phyloP scores from a whole-genome alignment of 139 green algal genomes.

The Chlorella sorokiniana region DNA sequence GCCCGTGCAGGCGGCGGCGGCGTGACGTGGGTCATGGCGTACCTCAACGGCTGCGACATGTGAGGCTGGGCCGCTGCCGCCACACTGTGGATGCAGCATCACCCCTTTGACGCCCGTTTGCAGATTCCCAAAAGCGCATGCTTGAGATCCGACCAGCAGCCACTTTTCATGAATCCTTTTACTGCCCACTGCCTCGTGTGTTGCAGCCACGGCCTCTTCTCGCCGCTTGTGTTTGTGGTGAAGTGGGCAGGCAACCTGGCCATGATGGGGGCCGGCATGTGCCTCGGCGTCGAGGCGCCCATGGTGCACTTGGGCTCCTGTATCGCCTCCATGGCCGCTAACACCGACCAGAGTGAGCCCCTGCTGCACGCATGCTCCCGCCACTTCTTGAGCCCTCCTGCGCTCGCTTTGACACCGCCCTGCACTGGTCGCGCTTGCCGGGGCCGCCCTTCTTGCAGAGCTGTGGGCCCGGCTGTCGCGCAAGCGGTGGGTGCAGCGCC shows the following conservation, averaged over 20 bases:
- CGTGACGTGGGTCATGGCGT: constrained; percentile 13
- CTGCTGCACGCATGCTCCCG: too few species aligned
- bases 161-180: too few species aligned
- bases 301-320: constrained; percentile 92
- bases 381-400: too few species aligned
- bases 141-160: too few species aligned
- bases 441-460: too few species aligned
- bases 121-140: too few species aligned
- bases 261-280: constrained; percentile 58
- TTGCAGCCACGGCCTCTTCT: constrained; percentile 7
- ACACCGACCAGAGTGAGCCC: constrained; percentile 19
- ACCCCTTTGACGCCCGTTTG: too few species aligned
- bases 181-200: background rate
- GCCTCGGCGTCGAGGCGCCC: constrained; percentile 78
- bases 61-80: too few species aligned
- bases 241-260: constrained; percentile 52
- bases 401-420: too few species aligned
- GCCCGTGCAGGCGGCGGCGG: constrained; percentile 5
- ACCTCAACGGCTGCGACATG: background rate
- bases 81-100: too few species aligned
- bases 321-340: constrained; percentile 68
- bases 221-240: background rate
- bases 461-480: background rate
- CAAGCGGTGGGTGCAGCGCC: background rate
- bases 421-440: too few species aligned